A percentile compares a stretch with the other conserved stretches of the same genome.
Evolutionary conservation across 495 filamentous ascomycete species (phyloP).

Genomic region (Talaromyces proteolyticus): DNA sequence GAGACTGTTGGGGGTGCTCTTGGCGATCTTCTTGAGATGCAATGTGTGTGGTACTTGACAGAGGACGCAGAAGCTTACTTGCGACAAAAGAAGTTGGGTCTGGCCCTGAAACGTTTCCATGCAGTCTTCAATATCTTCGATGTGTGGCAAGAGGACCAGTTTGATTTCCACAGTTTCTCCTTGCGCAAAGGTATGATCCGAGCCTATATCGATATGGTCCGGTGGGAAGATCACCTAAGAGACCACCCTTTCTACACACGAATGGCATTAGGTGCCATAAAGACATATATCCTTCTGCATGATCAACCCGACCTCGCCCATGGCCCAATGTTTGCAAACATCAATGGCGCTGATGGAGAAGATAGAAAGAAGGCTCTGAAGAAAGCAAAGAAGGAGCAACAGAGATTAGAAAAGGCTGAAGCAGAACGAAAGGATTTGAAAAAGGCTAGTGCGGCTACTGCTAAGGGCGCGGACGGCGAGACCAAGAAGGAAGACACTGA

Average conservation of each 20-base stretch:
- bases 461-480: slow-evolving; percentile 46
- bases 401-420: slow-evolving; percentile 76
- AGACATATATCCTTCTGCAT: slow-evolving; percentile 70
- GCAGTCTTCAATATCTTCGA: slow-evolving; percentile 89
- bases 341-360: slow-evolving; percentile 55
- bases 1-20: slow-evolving; percentile 84
- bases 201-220: slow-evolving; percentile 91
- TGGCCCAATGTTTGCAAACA: slow-evolving; percentile 43
- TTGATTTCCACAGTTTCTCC: slow-evolving; percentile 98
- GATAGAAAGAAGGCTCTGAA: slow-evolving; percentile 91
- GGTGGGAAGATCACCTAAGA: slow-evolving; percentile 87
- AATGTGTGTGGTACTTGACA: slow-evolving; percentile 94
- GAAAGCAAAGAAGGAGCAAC: slow-evolving; percentile 90
- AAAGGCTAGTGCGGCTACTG: slow-evolving; percentile 43
- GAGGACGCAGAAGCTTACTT: slow-evolving; percentile 91
- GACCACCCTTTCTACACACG: slow-evolving; percentile 90
- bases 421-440: slow-evolving; percentile 68
- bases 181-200: slow-evolving; percentile 90
- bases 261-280: slow-evolving; percentile 77
- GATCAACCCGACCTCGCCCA: slow-evolving; percentile 68
- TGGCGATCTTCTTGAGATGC: slow-evolving; percentile 94
- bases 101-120: slow-evolving; percentile 88
- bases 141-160: slow-evolving; percentile 96
- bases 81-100: slow-evolving; percentile 72
- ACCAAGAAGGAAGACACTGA: slow-evolving; percentile 81